Evolutionary conservation across 176 grass and related monocot species (phyloP), one percentile per base, ranked within the genome.

Genomic region (Ananas comosus): DNA sequence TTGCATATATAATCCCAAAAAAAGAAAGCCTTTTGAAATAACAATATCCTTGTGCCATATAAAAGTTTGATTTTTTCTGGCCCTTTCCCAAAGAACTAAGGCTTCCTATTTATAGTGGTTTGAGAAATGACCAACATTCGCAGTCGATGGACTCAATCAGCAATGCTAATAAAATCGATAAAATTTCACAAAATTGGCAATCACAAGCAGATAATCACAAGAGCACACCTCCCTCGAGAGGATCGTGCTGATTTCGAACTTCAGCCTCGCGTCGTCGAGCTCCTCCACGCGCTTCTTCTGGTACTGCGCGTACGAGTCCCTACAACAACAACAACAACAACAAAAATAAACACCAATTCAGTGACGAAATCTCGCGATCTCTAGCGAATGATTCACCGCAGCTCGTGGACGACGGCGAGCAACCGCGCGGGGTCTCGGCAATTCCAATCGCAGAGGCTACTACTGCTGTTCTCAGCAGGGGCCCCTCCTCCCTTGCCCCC

Each of bases 221-320:
- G 71, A 42, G 16, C 5, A 51, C 87, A 96, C 93, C 93, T 96
- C 86, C 70, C 79, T 87, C 11, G 83, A 83, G 63, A 90, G 89
- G 82, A 92, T 80, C n/a, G 93, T 97, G 78, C 78, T 90, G 53
- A 97, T 73, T 65, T 97, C 93, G 72, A 97, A 97, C 63, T 81
- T 87, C n/a, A 97, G 51, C 51, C 93, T 92, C 56, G 84, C 71
- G 64, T 97, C 93, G 71, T 90, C 74, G 28, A 97, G 78, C 72
- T 90, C 49, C 0, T 52, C 65, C 22, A 86, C 86, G 53, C 48
- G 84, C 68, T 83, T 92, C 79, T 86, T 97, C 71, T 97, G 93
- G 84, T 92, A 90, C 64, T 78, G 77, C 70, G 85, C 63, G 64
- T 97, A 97, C 52, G 86, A 83, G 19, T 81, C 82, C 63, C 93